A percentile compares a stretch with the other conserved stretches of the same genome.
Evolutionary conservation across 2,329 filamentous ascomycete genomes (phyloP).

Genomic region (Herpotrichia juniperi): DNA sequence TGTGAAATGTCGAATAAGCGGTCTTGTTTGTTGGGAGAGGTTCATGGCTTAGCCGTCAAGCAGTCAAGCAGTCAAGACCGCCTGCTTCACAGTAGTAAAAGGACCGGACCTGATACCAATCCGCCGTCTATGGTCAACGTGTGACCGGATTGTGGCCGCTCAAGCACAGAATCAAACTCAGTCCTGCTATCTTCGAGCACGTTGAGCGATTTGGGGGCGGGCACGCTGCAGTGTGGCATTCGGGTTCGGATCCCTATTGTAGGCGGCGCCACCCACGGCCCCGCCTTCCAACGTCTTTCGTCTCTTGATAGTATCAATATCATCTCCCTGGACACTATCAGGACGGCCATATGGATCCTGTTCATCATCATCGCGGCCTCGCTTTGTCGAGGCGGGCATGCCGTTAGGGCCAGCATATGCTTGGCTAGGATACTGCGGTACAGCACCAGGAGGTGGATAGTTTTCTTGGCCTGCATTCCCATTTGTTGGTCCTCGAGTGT

Average conservation of each 20-base stretch:
- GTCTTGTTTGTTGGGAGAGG: slow-evolving; percentile 10
- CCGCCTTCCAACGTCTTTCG: slow-evolving; percentile 72
- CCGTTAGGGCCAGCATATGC: slow-evolving; percentile 67
- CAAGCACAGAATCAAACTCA: slow-evolving; percentile 17
- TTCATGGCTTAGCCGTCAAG: slow-evolving; percentile 10
- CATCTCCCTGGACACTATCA: slow-evolving; percentile 59
- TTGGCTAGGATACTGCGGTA: slow-evolving; percentile 64
- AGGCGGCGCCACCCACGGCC: slow-evolving; percentile 37
- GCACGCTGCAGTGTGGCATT: slow-evolving; percentile 35
- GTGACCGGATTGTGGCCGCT: slow-evolving; percentile 25
- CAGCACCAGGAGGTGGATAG: slow-evolving; percentile 70
- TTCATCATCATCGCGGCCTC: slow-evolving; percentile 67
- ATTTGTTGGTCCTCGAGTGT: slow-evolving; percentile 71
- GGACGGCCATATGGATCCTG: slow-evolving; percentile 71
- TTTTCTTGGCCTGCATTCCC: slow-evolving; percentile 71
- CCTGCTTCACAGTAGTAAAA: slow-evolving; percentile 26
- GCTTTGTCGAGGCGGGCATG: slow-evolving; percentile 62
- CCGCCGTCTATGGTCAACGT: slow-evolving; percentile 30
- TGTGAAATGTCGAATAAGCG: slow-evolving; percentile 13
- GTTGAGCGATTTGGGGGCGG: slow-evolving; percentile 35
- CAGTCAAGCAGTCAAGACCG: slow-evolving; percentile 20
- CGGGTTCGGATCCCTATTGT: slow-evolving; percentile 37
- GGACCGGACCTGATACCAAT: slow-evolving; percentile 21
- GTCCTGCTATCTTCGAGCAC: slow-evolving; percentile 33
- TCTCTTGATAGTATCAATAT: slow-evolving; percentile 73